These are phyloP conservation scores for Rhynchosporium graminicola DNA, from an alignment of 2,329 filamentous ascomycete genomes.

Conservation along the genomic window DNA sequence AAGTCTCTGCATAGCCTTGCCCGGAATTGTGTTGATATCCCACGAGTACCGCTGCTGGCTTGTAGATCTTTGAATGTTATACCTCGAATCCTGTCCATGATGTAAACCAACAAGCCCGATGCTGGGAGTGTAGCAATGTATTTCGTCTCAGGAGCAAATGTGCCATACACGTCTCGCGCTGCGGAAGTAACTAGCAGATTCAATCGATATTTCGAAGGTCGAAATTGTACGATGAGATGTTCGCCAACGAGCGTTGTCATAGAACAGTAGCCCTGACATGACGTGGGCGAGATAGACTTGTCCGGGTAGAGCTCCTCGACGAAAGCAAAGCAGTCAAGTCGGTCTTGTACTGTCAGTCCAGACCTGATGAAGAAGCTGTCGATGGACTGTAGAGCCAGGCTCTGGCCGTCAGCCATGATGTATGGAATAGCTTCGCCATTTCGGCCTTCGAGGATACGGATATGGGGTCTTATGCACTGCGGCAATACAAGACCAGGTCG, in stretches of 20 bases:
- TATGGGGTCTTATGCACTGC: background rate
- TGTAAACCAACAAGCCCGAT: constrained; percentile 43
- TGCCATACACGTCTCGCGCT: constrained; percentile 46
- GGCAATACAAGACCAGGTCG: background rate
- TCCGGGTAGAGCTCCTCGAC: constrained; percentile 40
- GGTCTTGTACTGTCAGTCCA: constrained; percentile 29
- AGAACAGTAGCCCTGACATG: constrained; percentile 54
- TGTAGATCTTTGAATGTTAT: constrained; percentile 42
- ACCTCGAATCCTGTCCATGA: constrained; percentile 47
- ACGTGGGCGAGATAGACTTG: constrained; percentile 39
- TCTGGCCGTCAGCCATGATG: constrained; percentile 15
- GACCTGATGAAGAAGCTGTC: constrained; percentile 35
- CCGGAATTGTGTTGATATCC: constrained; percentile 24
- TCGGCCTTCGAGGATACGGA: background rate
- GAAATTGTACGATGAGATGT: constrained; percentile 50
- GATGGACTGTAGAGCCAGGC: constrained; percentile 21
- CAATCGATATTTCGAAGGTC: constrained; percentile 47
- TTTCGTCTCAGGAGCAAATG: constrained; percentile 46
- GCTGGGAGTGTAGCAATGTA: constrained; percentile 42
- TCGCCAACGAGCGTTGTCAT: constrained; percentile 48
- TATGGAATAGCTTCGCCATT: background rate
- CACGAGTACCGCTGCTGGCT: constrained; percentile 4
- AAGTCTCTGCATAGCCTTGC: constrained; percentile 46
- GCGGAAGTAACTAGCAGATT: constrained; percentile 43
- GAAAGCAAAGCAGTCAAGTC: constrained; percentile 40